Percentiles rank a stretch among this genome's conserved stretches.
These are phyloP conservation scores for Claviceps sp. DNA, from an alignment of 2,329 filamentous ascomycete species.

Conservation along the genomic window DNA sequence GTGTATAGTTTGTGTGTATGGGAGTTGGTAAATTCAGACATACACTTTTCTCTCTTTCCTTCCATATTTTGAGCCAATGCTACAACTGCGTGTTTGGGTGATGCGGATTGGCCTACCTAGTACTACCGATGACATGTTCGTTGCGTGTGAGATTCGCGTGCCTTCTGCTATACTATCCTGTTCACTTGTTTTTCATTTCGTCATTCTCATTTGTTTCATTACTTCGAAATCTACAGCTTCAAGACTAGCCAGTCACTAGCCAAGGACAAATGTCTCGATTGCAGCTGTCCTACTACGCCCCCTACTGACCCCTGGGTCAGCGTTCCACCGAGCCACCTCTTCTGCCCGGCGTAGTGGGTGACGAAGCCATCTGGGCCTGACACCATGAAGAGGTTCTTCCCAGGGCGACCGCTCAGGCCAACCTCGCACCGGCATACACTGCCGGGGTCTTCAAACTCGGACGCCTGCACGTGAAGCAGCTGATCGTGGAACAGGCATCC, in stretches of 20 bases:
- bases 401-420: slow-evolving; percentile 14
- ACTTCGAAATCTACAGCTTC: slow-evolving; percentile 27
- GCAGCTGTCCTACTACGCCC: slow-evolving; percentile 51
- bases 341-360: slow-evolving; percentile 62
- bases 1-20: background rate
- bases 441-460: slow-evolving; percentile 18
- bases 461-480: slow-evolving; percentile 15
- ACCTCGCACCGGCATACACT: slow-evolving; percentile 15
- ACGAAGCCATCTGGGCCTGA: slow-evolving; percentile 90
- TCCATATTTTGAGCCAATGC: background rate
- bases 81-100: background rate
- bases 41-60: background rate
- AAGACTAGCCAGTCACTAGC: slow-evolving; percentile 36
- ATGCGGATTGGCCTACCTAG: background rate
- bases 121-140: background rate
- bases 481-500: slow-evolving; percentile 20
- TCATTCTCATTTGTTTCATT: background rate
- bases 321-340: slow-evolving; percentile 57
- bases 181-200: background rate
- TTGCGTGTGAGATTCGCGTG: background rate
- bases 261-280: slow-evolving; percentile 27
- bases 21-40: background rate
- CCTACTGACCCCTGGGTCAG: slow-evolving; percentile 64
- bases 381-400: slow-evolving; percentile 61
- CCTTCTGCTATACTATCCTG: background rate